Evolutionary conservation across 805 yeast species (phyloP), one percentile per base, ranked within the genome.

Genomic region (Blastobotrys robertii): DNA sequence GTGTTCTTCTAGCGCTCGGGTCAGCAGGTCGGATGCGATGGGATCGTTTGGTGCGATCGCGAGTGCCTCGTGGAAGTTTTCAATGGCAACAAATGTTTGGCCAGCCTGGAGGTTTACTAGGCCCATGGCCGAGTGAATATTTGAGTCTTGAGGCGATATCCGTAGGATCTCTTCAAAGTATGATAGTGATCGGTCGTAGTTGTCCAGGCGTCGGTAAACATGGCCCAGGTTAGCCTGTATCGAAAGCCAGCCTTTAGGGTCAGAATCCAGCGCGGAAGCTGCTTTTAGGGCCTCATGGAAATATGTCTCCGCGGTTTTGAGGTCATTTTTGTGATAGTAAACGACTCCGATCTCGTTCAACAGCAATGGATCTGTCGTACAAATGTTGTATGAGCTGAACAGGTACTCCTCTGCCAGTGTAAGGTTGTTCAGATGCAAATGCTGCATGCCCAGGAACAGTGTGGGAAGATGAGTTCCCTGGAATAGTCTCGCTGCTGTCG

Each of bases 361-460:
- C 36, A 92, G 64, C 39, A 90, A 63, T 2, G 99, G 97, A 60
- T 92, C 98, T 3, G 76, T 69, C 15, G 83, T 79, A 60, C 95
- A 88, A 2, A 87, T 76, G 14, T 77, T 76, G 52, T 76, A 79
- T 1, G 97, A 75, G 3, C 88, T 74, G 44, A 70, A 64, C 25
- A 92, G 70, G 56, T 88, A 92, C 59, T 90, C 97, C 52, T 84
- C 88, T 0, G 97, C 86, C 43, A 92, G 66, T 4, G 79, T 73
- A 38, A 84, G 68, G 52, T 88, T 87, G 58, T 80, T 81, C 79
- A 90, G 82, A 46, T 85, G 87, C 52, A 87, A 65, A 60, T 92
- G 90, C 65, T 92, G 97, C 96, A 92, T 92, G 1, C 98, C 99
- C 33, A 92, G 68, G 54, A 84, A 90, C 46, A 92, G 65, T 55